phyloP scores from a whole-genome alignment of 345 rosid species.

The Orychophragmus violaceus region DNA sequence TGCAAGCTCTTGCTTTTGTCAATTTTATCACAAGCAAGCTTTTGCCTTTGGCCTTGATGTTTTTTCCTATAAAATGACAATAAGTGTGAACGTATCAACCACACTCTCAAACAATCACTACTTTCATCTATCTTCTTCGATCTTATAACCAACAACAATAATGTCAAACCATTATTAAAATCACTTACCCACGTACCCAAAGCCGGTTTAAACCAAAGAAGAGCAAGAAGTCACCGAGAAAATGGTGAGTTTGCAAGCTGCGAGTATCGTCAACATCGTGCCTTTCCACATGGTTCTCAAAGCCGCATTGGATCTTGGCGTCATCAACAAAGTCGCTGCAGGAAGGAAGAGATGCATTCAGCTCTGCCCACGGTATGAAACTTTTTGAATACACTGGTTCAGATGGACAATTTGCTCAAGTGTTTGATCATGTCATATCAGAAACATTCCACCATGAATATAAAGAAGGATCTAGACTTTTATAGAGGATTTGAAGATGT shows the following conservation, averaged over 20 bases:
- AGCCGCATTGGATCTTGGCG: too few relatives aligned
- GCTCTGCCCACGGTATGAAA: too few relatives aligned
- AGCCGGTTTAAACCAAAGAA: constrained; percentile 1
- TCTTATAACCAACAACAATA: neutral
- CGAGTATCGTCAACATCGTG: constrained; percentile 3
- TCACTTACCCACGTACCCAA: too few relatives aligned
- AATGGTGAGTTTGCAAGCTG: constrained; percentile 18
- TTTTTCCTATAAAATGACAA: neutral
- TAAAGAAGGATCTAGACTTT: constrained; percentile 40
- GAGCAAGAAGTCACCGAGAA: neutral
- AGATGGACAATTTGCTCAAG: too few relatives aligned
- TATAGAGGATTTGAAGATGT: constrained; percentile 53
- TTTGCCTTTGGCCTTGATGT: neutral
- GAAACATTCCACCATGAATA: constrained; percentile 30
- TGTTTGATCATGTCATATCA: constrained; percentile 41
- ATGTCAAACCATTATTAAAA: constrained; percentile 12
- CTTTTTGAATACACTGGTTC: too few relatives aligned
- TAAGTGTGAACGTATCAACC: neutral
- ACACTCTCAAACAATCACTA: neutral
- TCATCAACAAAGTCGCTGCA: too few relatives aligned
- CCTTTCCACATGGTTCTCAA: too few relatives aligned
- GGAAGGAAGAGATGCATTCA: too few relatives aligned
- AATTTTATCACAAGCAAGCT: too few relatives aligned
- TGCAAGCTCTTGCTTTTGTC: too few relatives aligned
- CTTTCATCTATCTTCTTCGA: neutral